Evolutionary conservation across 371 early-diverging fungal genomes (phyloP).

Genomic region (Mucor mucedo): DNA sequence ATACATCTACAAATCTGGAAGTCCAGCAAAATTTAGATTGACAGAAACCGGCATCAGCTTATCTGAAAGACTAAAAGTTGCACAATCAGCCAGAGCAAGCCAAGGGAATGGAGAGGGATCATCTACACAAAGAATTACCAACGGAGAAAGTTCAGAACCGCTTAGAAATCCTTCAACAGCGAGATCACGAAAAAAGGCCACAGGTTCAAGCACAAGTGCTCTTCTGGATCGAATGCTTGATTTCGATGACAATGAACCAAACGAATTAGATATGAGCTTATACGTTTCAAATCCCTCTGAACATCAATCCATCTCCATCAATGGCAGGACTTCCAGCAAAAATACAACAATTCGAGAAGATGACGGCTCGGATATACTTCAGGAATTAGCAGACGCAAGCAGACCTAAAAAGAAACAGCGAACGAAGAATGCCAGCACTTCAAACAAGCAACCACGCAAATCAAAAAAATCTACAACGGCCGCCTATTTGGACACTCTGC

Average conservation of each 20-base stretch:
- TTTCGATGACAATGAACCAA: background rate
- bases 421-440: too few species aligned
- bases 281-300: conserved; percentile 19
- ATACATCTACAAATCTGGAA: conserved; percentile 68
- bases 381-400: background rate
- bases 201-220: background rate
- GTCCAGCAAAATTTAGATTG: conserved; percentile 68
- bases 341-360: background rate
- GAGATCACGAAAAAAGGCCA: background rate
- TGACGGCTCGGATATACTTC: background rate
- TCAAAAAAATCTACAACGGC: background rate
- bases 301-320: conserved; percentile 16
- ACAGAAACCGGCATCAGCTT: conserved; percentile 76
- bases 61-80: conserved; percentile 52
- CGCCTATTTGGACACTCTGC: conserved; percentile 6
- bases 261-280: conserved; percentile 18
- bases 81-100: background rate
- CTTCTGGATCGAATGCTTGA: conserved; percentile 6
- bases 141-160: background rate
- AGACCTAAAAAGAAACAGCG: background rate
- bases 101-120: conserved; percentile 1
- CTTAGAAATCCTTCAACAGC: conserved; percentile 8
- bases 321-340: conserved; percentile 8
- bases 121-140: background rate
- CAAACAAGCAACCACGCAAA: too few species aligned